Conservation (phyloP, 345 rosid species). For the Melastoma malabathricum region DNA sequence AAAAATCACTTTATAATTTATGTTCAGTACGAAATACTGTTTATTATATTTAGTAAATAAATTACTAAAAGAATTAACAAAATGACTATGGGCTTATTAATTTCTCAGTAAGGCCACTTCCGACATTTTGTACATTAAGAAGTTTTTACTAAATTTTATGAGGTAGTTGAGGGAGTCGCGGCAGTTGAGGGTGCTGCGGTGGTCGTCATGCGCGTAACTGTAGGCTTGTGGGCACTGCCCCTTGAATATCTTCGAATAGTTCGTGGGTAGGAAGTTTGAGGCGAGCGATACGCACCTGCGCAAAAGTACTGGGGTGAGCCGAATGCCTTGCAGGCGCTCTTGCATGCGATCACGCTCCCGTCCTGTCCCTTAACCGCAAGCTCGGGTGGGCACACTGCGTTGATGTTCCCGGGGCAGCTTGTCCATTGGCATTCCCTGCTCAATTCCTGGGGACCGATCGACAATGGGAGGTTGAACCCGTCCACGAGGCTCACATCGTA, state of each 20-base stretch:
- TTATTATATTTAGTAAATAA: too few species aligned
- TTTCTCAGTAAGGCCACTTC: too few species aligned
- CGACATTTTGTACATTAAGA: too few species aligned
- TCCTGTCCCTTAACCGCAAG: constrained; percentile 13
- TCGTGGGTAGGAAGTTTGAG: constrained; percentile 7
- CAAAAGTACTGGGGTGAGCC: constrained; percentile 23
- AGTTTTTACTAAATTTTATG: constrained; percentile 1
- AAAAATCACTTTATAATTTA: too few species aligned
- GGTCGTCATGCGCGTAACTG: constrained; percentile 27
- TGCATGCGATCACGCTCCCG: constrained; percentile 18
- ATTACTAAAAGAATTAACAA: too few species aligned
- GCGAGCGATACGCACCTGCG: constrained; percentile 8
- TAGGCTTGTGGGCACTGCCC: constrained; percentile 17
- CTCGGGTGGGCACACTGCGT: constrained; percentile 17
- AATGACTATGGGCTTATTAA: too few species aligned
- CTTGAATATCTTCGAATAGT: constrained; percentile 18
- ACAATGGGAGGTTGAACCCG: constrained; percentile 28
- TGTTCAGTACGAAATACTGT: too few species aligned
- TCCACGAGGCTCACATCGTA: constrained; percentile 31
- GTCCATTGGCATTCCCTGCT: constrained; percentile 8
- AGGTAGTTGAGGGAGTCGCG: constrained; percentile 11
- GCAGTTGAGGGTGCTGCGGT: too few species aligned
- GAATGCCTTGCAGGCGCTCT: constrained; percentile 23
- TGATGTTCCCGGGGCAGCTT: constrained; percentile 16
- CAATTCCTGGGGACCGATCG: constrained; percentile 20